phyloP scores from a whole-genome alignment of 345 rosid genomes.

The Eucalyptus urophylla region DNA sequence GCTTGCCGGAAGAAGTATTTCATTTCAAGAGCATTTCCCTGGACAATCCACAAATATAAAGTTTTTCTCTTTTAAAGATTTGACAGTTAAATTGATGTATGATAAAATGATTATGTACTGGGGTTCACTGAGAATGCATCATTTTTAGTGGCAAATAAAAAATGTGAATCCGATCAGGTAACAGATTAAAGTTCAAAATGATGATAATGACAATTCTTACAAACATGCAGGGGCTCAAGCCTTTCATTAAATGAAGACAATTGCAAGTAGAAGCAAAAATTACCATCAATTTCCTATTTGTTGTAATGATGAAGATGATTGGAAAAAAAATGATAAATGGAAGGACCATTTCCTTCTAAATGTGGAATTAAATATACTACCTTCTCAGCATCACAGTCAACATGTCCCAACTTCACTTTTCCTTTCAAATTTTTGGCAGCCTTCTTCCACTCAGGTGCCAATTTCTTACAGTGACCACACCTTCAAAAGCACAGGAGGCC shows the following conservation, averaged over 20 bases:
- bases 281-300: background rate
- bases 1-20: background rate
- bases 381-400: constrained; percentile 84
- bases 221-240: background rate
- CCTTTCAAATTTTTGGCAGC: constrained; percentile 87
- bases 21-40: background rate
- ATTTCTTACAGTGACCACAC: constrained; percentile 96
- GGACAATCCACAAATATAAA: background rate
- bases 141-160: background rate
- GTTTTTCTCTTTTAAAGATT: background rate
- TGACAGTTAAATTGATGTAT: background rate
- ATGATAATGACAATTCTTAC: background rate
- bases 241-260: background rate
- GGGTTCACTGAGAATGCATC: background rate
- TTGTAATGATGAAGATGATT: background rate
- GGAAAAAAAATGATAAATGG: background rate
- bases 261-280: background rate
- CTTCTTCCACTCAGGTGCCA: constrained; percentile 97
- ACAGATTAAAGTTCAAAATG: background rate
- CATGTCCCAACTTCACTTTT: constrained; percentile 92
- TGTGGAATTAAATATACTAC: constrained; percentile 12
- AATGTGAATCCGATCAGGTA: background rate
- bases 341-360: background rate
- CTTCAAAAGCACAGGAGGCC: constrained; percentile 18
- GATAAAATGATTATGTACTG: background rate